Evolutionary conservation across 1,284 basidiomycete species (phyloP).

Genomic region (Puccinia polysora): DNA sequence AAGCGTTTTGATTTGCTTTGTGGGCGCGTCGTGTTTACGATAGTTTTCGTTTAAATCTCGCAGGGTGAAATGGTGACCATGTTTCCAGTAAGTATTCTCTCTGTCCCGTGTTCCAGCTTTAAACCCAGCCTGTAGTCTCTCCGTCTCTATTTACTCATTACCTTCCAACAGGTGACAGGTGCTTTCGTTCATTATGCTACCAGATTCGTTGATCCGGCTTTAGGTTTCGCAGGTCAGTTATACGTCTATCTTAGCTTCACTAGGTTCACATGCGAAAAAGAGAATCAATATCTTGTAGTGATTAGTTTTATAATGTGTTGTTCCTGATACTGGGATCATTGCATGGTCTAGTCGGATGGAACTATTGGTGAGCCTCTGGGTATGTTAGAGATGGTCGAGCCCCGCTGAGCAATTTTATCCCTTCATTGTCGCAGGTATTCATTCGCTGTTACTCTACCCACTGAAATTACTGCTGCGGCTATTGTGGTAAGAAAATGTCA

Average conservation of each 20-base stretch:
- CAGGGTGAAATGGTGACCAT: slow-evolving; percentile 40
- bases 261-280: not conserved
- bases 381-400: too few relatives aligned
- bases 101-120: not conserved
- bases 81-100: slow-evolving; percentile 23
- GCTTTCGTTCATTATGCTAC: slow-evolving; percentile 25
- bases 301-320: too few relatives aligned
- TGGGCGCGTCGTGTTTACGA: not conserved
- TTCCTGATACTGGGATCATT: too few relatives aligned
- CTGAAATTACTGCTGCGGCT: slow-evolving; percentile 41
- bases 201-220: slow-evolving; percentile 28
- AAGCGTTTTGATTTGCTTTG: not conserved
- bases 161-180: slow-evolving; percentile 3
- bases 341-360: slow-evolving; percentile 18
- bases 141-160: not conserved
- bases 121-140: not conserved
- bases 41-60: not conserved
- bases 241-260: not conserved
- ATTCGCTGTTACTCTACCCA: slow-evolving; percentile 57
- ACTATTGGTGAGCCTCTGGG: slow-evolving; percentile 16
- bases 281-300: too few relatives aligned
- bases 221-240: slow-evolving; percentile 26
- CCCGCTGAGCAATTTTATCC: too few relatives aligned
- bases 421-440: slow-evolving; percentile 49
- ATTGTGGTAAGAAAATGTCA: slow-evolving; percentile 14